Evolutionary conservation across 2,329 filamentous ascomycete species (phyloP).

Genomic region (Xylariomycetidae sp.): DNA sequence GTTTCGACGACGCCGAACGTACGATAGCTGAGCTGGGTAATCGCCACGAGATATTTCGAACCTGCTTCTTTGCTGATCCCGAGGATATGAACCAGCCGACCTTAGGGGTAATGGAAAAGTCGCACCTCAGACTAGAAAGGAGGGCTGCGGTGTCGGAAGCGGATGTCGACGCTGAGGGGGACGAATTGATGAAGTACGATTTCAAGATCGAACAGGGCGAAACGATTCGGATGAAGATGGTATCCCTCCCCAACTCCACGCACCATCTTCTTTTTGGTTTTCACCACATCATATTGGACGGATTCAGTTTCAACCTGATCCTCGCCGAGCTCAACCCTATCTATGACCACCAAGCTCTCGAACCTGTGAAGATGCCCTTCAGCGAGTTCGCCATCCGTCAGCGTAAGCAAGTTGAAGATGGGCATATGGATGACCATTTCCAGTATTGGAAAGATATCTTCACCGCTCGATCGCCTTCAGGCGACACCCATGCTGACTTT

Average conservation of each 20-base stretch:
- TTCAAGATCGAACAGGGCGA: constrained; percentile 36
- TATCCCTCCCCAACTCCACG: constrained; percentile 24
- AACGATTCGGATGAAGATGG: constrained; percentile 27
- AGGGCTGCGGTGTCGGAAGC: constrained; percentile 12
- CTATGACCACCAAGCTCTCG: constrained; percentile 6
- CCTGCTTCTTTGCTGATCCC: constrained; percentile 21
- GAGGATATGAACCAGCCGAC: constrained; percentile 5
- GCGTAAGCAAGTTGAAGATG: constrained; percentile 4
- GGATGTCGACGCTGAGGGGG: constrained; percentile 26
- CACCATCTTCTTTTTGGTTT: constrained; percentile 38
- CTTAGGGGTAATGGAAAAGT: constrained; percentile 15
- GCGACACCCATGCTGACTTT: constrained; percentile 3
- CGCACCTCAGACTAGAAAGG: constrained; percentile 22
- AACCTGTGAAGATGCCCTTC: constrained; percentile 4
- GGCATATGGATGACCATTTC: constrained; percentile 4
- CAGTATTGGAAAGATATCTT: constrained; percentile 8
- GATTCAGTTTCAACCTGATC: constrained; percentile 30
- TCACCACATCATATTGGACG: constrained; percentile 49
- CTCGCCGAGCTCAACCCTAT: constrained; percentile 9
- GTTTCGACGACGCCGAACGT: constrained; percentile 21
- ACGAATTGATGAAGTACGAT: constrained; percentile 24
- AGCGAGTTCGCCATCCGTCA: constrained; percentile 6
- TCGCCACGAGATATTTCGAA: constrained; percentile 31
- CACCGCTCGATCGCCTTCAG: constrained; percentile 1
- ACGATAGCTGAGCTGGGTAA: constrained; percentile 28